A percentile compares a stretch with the other conserved stretches of the same genome.
These are phyloP conservation scores for Rhizoclosmatium sp. DNA, from an alignment of 192 early-diverging fungal genomes.

Conservation along the genomic window DNA sequence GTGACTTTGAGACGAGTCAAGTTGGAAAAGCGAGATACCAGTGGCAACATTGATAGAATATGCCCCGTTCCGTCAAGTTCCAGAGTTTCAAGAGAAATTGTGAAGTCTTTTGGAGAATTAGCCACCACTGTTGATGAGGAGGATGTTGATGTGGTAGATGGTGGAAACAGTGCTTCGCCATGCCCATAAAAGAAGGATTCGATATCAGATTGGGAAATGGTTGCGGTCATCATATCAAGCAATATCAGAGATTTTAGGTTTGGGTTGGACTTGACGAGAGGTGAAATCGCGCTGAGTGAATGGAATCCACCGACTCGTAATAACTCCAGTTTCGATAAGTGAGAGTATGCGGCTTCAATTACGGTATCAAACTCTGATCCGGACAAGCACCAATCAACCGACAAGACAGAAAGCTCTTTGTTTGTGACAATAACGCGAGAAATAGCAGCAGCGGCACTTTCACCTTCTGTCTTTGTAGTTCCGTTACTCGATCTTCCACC, in stretches of 20 bases:
- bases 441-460: background rate
- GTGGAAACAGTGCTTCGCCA: background rate
- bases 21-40: constrained; percentile 27
- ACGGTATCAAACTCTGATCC: constrained; percentile 3
- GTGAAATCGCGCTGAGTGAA: constrained; percentile 1
- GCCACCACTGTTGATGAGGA: background rate
- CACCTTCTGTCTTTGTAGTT: background rate
- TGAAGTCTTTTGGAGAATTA: background rate
- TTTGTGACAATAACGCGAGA: constrained; percentile 20
- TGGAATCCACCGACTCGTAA: constrained; percentile 27
- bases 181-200: background rate
- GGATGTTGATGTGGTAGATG: background rate
- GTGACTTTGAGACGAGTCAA: constrained; percentile 22
- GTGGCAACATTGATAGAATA: constrained; percentile 11
- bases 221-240: constrained; percentile 26
- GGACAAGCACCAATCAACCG: constrained; percentile 29
- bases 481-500: background rate
- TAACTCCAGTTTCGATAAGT: constrained; percentile 4
- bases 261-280: constrained; percentile 17
- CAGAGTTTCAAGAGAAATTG: constrained; percentile 16
- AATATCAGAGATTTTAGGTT: constrained; percentile 7
- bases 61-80: constrained; percentile 32
- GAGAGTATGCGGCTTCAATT: constrained; percentile 2
- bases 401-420: constrained; percentile 16
- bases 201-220: constrained; percentile 1